These are phyloP conservation scores for Desmodesmus armatus DNA, from an alignment of 139 green algal genomes.

Conservation along the genomic window DNA sequence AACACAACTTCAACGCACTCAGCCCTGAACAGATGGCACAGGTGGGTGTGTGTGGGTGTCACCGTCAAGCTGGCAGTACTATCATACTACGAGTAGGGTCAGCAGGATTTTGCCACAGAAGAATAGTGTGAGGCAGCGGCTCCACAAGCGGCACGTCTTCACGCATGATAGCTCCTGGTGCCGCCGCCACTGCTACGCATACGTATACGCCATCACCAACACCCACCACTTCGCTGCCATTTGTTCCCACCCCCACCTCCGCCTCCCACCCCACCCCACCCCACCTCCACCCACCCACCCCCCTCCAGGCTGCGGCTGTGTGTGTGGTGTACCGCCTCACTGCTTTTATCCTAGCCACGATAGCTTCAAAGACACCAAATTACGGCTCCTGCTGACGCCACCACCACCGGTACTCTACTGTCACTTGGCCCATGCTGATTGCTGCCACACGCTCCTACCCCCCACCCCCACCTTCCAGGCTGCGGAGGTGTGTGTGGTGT, in stretches of 20 bases:
- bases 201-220: too few relatives aligned
- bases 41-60: not conserved
- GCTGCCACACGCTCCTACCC: too few relatives aligned
- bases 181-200: not conserved
- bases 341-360: not conserved
- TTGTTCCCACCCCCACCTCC: too few relatives aligned
- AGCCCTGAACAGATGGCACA: conserved; percentile 26
- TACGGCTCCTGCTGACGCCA: not conserved
- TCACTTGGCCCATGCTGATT: not conserved
- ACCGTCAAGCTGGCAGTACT: not conserved
- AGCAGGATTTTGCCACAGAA: too few relatives aligned
- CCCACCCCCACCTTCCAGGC: not conserved
- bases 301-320: not conserved
- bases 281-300: not conserved
- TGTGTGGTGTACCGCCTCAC: not conserved
- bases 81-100: not conserved
- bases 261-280: too few relatives aligned
- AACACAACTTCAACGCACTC: not conserved
- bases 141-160: not conserved
- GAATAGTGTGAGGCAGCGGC: too few relatives aligned
- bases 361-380: not conserved
- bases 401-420: too few relatives aligned
- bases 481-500: conserved; percentile 26
- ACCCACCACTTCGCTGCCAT: too few relatives aligned
- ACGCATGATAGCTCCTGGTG: not conserved